Evolutionary conservation across 495 filamentous ascomycete genomes (phyloP), one percentile per base, ranked within the genome.

Genomic region (Penicillium soppii): DNA sequence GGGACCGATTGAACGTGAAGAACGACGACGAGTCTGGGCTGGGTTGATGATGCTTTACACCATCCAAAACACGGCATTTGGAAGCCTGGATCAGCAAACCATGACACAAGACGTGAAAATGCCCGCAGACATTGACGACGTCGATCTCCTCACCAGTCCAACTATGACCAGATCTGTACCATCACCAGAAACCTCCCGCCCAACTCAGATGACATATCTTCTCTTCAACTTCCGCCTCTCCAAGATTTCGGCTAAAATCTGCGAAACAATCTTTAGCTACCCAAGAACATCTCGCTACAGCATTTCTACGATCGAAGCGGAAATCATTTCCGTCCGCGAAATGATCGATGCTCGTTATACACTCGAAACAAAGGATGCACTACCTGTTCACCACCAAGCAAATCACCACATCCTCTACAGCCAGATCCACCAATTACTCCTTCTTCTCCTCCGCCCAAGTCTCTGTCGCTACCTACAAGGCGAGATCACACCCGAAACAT

Each of bases 161-260:
- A 51, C 53, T 7, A 1, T 47, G 0, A 37, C 57, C 10, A 33
- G 47, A 21, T 44, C 43, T 10, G 43, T 51, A 9, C 42, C 50
- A 9, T 57, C 68, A 0, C 62, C 69, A 7, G 41, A 52, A n/a
- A 9, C 56, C 0, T 19, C 54, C 9, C 63, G 66, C 13, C 74
- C 73, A 37, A 79, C 74, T 4, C 72, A 78, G 52, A 77, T 76
- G 71, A 74, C 75, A 15, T 74, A 71, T 43, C 67, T 79, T 16
- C 67, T 79, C 8, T 54, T 75, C 19, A 71, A 72, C 50, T 69
- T 66, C 53, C 70, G 68, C 2, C 67, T 77, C 1, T 65, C 73
- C 54, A 63, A 65, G 22, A 56, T 76, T 15, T 67, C 66, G n/a
- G 63, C 64, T 16, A 67, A 67, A 48, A 72, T 79, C 20, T 75